Base-by-base conservation (phyloP, 371 early-diverging fungal genomes). In the Lichtheimia ramosa region DNA sequence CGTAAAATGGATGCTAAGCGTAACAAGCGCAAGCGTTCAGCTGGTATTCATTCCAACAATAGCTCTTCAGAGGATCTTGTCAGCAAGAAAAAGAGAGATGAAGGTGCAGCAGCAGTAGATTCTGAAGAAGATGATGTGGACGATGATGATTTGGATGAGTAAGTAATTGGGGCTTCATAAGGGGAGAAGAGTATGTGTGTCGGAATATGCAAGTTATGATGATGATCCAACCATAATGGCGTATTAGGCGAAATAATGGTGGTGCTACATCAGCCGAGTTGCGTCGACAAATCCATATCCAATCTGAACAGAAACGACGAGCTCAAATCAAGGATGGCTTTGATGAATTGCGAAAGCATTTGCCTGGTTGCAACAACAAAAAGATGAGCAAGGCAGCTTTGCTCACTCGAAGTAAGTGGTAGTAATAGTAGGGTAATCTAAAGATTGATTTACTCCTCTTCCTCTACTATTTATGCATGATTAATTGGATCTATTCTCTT, bases 351-450 rank as follows among this genome's bases (percentile, higher is more conserved):
- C 64, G 74, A 69, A 79, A 79, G 46, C 79, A 79, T 61, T 64
- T 79, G 24, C 79, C 79, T 34, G 79, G 79, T 15, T 79, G 79
- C 46, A 72, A 72, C 49, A 80, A 75, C 56, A 81, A 82, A 56
- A 82, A 83, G 56, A 79, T 83, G 75, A 79, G 79, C 56, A 83
- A 83, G 60, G 84, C 84, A 40, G 75, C 79, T 48, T 61, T 83
- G 43, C 69, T 83, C 43, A 76, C 76, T 23, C 69, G 80, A 73
- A 80, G 81, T 81, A 74, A 53, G 76, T 55, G 18, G 1, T 40
- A 14, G 18, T 51, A 4, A 2, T 43, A n/a, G 21, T 18, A 46
- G 46, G 46, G 21, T 25, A 25, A 51, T 24, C 51, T 51, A 15
- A 46, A 46, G 16, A 34, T 27, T 14, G 12, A 27, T 13, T 25